Percentiles rank a stretch among this genome's conserved stretches.
phyloP scores from a whole-genome alignment of 139 green algal genomes.

The Picochlorum sp. region DNA sequence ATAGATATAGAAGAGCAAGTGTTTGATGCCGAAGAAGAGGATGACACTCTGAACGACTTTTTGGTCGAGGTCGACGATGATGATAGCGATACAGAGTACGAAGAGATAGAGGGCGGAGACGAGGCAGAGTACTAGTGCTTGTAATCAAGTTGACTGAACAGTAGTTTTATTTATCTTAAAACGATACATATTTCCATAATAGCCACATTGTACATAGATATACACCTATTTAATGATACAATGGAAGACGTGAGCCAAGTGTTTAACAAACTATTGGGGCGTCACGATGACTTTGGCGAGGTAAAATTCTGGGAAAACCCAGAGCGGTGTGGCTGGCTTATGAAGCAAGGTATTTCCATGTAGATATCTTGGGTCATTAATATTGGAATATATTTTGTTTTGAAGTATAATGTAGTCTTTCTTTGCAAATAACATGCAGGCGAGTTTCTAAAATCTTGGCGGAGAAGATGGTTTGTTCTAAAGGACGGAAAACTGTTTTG shows the following conservation, averaged over 20 bases:
- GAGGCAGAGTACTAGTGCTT: too few relatives aligned
- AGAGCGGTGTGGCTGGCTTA: constrained; percentile 80
- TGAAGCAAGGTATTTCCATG: constrained; percentile 79
- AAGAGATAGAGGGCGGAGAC: background rate
- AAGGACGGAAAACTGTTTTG: constrained; percentile 98
- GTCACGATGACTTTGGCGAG: constrained; percentile 33
- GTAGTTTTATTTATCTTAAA: background rate
- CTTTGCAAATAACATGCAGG: constrained; percentile 35
- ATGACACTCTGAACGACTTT: constrained; percentile 3
- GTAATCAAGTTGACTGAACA: too few relatives aligned
- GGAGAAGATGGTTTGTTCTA: constrained; percentile 93
- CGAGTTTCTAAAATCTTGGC: constrained; percentile 93
- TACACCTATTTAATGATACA: background rate
- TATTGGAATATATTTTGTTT: background rate
- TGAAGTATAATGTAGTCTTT: background rate
- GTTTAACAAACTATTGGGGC: constrained; percentile 29
- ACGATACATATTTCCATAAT: background rate
- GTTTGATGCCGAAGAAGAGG: background rate
- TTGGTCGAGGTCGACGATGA: constrained; percentile 5
- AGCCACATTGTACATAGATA: background rate
- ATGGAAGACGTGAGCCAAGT: constrained; percentile 16
- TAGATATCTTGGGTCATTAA: background rate
- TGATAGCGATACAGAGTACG: constrained; percentile 5
- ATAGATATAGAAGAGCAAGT: background rate
- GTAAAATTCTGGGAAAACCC: constrained; percentile 80